Conservation (phyloP, 139 green algal species). For the Monoraphidium neglectum region DNA sequence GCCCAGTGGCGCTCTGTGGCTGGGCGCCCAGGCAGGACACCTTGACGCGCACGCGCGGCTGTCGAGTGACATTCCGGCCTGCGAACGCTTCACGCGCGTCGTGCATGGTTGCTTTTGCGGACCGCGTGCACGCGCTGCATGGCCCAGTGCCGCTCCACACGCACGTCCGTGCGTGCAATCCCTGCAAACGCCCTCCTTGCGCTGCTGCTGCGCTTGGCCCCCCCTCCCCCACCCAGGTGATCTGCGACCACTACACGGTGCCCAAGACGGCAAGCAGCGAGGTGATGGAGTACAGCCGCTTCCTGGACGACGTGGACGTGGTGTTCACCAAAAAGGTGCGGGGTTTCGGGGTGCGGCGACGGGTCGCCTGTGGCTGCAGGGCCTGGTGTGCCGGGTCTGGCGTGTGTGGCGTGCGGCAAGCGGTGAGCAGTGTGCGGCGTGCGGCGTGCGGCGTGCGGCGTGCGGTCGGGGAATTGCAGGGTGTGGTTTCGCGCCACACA, state of each 20-base stretch:
- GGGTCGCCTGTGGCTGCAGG: not conserved
- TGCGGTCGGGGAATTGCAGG: not conserved
- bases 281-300: constrained; percentile 53
- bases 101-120: too few relatives aligned
- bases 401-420: not conserved
- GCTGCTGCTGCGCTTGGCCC: too few relatives aligned
- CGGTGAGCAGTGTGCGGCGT: too few relatives aligned
- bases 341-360: not conserved
- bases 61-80: too few relatives aligned
- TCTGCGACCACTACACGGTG: constrained; percentile 60
- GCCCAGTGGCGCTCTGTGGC: too few relatives aligned
- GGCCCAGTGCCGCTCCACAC: too few relatives aligned
- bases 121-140: too few relatives aligned
- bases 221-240: constrained; percentile 18
- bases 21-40: too few relatives aligned
- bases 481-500: not conserved
- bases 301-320: constrained; percentile 66
- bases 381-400: not conserved
- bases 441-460: not conserved
- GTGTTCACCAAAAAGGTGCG: constrained; percentile 66
- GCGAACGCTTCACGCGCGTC: too few relatives aligned
- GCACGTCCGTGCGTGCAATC: too few relatives aligned
- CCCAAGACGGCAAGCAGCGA: constrained; percentile 41
- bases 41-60: too few relatives aligned
- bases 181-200: too few relatives aligned